These are phyloP conservation scores for Vanrija humicola DNA, from an alignment of 1,284 basidiomycete genomes.

Conservation along the genomic window DNA sequence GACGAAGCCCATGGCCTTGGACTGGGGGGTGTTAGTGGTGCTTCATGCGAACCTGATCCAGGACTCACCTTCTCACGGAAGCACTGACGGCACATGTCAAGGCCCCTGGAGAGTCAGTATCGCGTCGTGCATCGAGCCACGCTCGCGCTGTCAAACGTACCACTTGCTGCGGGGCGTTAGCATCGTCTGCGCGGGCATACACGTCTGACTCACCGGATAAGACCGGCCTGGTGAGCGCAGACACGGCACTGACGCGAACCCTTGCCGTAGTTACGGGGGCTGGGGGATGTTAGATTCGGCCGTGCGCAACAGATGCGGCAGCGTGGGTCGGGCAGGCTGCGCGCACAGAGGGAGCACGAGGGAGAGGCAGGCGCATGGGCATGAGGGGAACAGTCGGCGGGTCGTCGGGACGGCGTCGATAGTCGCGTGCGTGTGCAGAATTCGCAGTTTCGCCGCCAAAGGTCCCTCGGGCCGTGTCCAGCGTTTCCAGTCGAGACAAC, in stretches of 20 bases:
- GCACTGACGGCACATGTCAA: slow-evolving; percentile 96
- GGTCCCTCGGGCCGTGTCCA: neutral
- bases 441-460: neutral
- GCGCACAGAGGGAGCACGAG: neutral
- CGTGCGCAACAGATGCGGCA: neutral
- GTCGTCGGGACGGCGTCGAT: neutral
- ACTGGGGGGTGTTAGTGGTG: slow-evolving; percentile 8
- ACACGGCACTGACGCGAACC: slow-evolving; percentile 93
- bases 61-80: slow-evolving; percentile 80
- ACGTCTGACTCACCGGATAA: slow-evolving; percentile 58
- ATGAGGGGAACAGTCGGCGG: neutral
- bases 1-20: slow-evolving; percentile 84
- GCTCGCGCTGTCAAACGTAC: slow-evolving; percentile 11
- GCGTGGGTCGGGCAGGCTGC: neutral
- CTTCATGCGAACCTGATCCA: no score
- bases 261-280: slow-evolving; percentile 91
- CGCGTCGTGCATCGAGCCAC: neutral
- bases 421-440: neutral
- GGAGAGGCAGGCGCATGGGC: neutral
- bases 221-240: slow-evolving; percentile 92
- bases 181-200: slow-evolving; percentile 29
- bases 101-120: slow-evolving; percentile 53
- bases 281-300: slow-evolving; percentile 1
- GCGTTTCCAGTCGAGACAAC: neutral
- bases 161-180: slow-evolving; percentile 25